These are phyloP conservation scores for Brassica juncea DNA, from an alignment of 345 rosid species.

Conservation along the genomic window DNA sequence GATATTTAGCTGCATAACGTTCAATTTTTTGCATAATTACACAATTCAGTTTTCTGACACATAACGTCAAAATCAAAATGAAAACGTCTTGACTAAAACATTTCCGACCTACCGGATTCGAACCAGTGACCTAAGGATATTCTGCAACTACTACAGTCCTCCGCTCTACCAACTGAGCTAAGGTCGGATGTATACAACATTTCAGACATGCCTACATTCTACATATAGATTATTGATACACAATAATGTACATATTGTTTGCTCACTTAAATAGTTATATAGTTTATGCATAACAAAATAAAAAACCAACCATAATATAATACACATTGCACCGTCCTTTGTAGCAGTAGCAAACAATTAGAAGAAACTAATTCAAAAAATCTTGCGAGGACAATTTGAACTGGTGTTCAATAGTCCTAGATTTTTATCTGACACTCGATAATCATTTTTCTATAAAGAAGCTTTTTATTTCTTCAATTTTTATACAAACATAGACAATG, in stretches of 20 bases:
- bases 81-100: too few relatives aligned
- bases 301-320: background rate
- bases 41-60: background rate
- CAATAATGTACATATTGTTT: too few relatives aligned
- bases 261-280: too few relatives aligned
- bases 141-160: constrained; percentile 74
- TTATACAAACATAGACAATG: background rate
- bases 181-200: constrained; percentile 44
- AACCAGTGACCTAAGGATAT: constrained; percentile 59
- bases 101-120: constrained; percentile 68
- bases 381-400: too few relatives aligned
- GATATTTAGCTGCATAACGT: background rate
- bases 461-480: background rate
- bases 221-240: too few relatives aligned
- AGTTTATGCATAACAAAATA: background rate
- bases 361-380: background rate
- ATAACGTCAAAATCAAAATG: background rate
- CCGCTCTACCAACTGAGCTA: constrained; percentile 98
- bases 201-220: background rate
- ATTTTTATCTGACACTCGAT: background rate
- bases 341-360: too few relatives aligned
- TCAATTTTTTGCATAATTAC: background rate
- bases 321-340: too few relatives aligned
- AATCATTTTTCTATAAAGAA: background rate
- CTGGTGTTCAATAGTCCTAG: background rate